Conservation (phyloP, 768 basidiomycete genomes). For the Dictyophora rubrovolvata region DNA sequence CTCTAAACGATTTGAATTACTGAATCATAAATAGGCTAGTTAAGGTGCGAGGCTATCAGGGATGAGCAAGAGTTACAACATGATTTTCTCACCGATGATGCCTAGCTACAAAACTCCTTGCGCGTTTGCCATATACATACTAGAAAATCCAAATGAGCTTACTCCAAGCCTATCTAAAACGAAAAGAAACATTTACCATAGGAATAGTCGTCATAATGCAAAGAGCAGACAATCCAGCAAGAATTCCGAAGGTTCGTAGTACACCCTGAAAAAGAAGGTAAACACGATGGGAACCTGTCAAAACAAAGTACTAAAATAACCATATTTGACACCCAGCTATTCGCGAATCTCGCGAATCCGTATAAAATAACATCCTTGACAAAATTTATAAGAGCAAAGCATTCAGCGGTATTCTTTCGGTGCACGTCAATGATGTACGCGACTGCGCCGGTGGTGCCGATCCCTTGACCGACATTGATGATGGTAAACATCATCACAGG, state of each 20-base stretch:
- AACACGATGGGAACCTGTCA: neutral
- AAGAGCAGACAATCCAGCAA: neutral
- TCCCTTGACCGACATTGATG: conserved; percentile 32
- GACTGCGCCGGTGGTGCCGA: conserved; percentile 31
- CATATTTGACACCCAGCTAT: conserved; percentile 27
- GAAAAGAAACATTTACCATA: neutral
- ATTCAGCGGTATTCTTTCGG: conserved; percentile 29
- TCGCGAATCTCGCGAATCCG: conserved; percentile 34
- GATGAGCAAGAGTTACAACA: too few relatives aligned
- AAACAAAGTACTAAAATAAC: neutral
- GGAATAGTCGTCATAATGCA: neutral
- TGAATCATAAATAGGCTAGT: too few relatives aligned
- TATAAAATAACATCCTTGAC: conserved; percentile 37
- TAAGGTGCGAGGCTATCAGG: too few relatives aligned
- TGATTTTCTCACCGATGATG: neutral
- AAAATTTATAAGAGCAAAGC: conserved; percentile 34
- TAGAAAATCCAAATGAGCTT: neutral
- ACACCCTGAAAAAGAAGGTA: neutral
- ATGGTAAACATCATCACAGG: conserved; percentile 4
- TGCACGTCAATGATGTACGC: conserved; percentile 39
- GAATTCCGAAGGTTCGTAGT: neutral
- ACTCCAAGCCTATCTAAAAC: too few relatives aligned
- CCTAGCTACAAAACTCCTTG: neutral
- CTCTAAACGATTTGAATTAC: too few relatives aligned
- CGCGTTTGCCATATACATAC: conserved; percentile 2